phyloP scores from a whole-genome alignment of 83 land plant genomes.

The Picea abies region DNA sequence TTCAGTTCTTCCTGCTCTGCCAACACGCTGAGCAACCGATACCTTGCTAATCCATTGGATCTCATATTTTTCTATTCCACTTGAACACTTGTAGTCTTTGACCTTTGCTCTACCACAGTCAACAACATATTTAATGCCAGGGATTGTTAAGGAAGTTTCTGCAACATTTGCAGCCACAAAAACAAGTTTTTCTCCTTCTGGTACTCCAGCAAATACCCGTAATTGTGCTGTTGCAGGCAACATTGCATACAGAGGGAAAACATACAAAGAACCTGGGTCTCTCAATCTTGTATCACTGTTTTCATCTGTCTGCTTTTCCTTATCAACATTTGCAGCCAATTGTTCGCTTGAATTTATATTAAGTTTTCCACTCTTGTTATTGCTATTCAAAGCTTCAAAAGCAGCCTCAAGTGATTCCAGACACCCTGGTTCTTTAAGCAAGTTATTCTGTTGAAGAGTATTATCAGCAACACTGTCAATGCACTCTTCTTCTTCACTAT shows the following conservation, averaged over 20 bases:
- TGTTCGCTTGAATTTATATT: background rate
- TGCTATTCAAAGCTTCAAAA: conserved; percentile 56
- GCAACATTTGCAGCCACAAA: conserved; percentile 98
- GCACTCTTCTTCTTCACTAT: conserved; percentile 50
- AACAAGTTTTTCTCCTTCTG: conserved; percentile 78
- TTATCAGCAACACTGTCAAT: conserved; percentile 21
- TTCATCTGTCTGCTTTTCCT: background rate
- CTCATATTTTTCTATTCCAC: conserved; percentile 83
- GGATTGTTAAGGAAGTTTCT: conserved; percentile 95
- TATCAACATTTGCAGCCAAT: background rate
- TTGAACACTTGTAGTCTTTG: conserved; percentile 67
- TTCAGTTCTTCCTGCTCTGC: too few relatives aligned
- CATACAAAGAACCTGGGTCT: conserved; percentile 48
- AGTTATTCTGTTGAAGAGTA: conserved; percentile 13
- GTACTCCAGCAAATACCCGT: conserved; percentile 75
- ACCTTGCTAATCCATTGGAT: conserved; percentile 91
- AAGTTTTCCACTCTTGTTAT: background rate
- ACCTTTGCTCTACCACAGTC: conserved; percentile 93
- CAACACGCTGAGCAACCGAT: too few relatives aligned
- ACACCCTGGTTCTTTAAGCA: conserved; percentile 27
- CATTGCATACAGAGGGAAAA: conserved; percentile 93
- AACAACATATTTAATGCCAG: conserved; percentile 93
- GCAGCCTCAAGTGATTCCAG: conserved; percentile 57
- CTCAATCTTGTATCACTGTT: background rate
- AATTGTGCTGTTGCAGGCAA: conserved; percentile 88